Base-by-base conservation (phyloP, 257 asterid genomes). In the Ilex aquifolium region DNA sequence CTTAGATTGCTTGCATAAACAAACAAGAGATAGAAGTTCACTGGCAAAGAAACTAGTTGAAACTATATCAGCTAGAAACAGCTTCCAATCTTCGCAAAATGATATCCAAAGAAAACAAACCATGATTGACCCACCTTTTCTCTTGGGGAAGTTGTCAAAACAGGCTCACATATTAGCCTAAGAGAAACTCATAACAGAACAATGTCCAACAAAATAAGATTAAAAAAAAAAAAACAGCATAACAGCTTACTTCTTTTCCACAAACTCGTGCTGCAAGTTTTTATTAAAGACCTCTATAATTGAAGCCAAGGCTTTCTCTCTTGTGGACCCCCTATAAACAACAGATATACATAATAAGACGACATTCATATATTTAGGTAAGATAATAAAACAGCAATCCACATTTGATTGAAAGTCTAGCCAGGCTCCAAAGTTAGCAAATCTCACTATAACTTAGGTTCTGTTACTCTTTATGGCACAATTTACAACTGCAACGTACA, bases 301-400 rank as follows among this genome's bases (percentile, higher is more conserved):
- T 36, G 88, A 76, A 13, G 85, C 65, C 87, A 92, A 73, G 3
- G 96, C 97, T 74, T 78, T 81, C 83, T 92, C 97, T 73, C 96
- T 80, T n/a, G 96, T 87, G 61, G 96, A 68, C 6, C 95, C 99
- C 82, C 99, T 93, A 90, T 44, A 77, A 5, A 68, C 42, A 15
- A 72, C 51, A 42, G 40, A 40, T 49, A 53, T 5, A 14, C 11
- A 10, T 46, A 15, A 15, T 2, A 6, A n/a, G 31, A 7, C 4
- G 15, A 14, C 30, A 53, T 53, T 7, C 80, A 97, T 92, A 93
- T 44, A 59, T 4, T 51, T 56, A 11, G 44, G 63, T 59, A 36
- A 36, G 42, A 36, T 4, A 8, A 36, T 4, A 4, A 0, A 36
- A 36, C 42, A 36, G 5, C 42, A 36, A 4, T 36, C 42, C 42